Conservation (phyloP, 1,284 basidiomycete species). For the Cryptococcus jaspeensis region DNA sequence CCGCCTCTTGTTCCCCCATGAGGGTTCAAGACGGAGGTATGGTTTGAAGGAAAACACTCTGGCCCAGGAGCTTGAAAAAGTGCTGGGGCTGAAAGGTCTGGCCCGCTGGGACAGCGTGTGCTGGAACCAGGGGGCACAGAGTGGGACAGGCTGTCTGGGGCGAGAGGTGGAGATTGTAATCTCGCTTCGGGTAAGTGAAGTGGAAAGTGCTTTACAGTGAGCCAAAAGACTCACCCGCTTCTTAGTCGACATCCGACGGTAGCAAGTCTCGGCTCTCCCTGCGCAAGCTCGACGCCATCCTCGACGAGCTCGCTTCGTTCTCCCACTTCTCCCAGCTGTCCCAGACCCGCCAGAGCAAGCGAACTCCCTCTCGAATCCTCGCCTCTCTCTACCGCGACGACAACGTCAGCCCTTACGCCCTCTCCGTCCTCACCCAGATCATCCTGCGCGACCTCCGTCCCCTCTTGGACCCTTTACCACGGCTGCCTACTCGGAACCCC, state of each 20-base stretch:
- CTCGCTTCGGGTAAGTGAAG: constrained; percentile 39
- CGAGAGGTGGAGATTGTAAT: constrained; percentile 59
- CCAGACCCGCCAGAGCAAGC: constrained; percentile 10
- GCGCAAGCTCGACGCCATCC: constrained; percentile 60
- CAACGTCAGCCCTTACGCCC: constrained; percentile 59
- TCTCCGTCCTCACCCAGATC: constrained; percentile 71
- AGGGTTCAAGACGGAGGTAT: constrained; percentile 68
- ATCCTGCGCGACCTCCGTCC: constrained; percentile 80
- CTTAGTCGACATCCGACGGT: neutral
- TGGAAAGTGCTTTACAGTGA: too few species aligned
- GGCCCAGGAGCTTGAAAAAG: constrained; percentile 58
- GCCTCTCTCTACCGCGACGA: constrained; percentile 20
- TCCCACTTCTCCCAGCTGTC: constrained; percentile 62
- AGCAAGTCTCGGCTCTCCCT: constrained; percentile 31
- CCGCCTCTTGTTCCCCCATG: constrained; percentile 75
- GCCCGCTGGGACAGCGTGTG: constrained; percentile 56
- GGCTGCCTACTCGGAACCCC: constrained; percentile 26
- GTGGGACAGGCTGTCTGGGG: constrained; percentile 67
- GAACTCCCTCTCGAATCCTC: constrained; percentile 20
- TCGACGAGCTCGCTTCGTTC: constrained; percentile 69
- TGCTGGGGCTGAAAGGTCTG: constrained; percentile 56
- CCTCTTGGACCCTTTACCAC: constrained; percentile 65
- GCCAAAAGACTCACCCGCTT: neutral
- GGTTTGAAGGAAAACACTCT: constrained; percentile 70
- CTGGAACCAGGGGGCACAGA: constrained; percentile 27